Evolutionary conservation across 2,329 filamentous ascomycete genomes (phyloP).

Genomic region (Fusarium caatingaense): DNA sequence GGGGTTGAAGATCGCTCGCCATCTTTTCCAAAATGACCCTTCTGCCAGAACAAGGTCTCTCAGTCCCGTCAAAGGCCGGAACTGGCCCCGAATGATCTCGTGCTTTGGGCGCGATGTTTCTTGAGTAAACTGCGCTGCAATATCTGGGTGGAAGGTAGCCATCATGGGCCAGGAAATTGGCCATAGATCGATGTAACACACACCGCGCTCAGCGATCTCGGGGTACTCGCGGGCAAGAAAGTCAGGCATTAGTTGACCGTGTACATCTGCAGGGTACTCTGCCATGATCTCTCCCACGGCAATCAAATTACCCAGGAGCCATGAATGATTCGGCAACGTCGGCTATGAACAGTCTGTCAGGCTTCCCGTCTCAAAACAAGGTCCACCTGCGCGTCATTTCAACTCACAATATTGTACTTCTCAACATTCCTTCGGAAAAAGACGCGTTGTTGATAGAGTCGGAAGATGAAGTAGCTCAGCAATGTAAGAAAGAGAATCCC

Average conservation of each 20-base stretch:
- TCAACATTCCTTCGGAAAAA: not conserved
- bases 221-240: not conserved
- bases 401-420: not conserved
- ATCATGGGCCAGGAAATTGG: conserved; percentile 3
- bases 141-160: not conserved
- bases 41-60: conserved; percentile 5
- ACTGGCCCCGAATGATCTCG: not conserved
- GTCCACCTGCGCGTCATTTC: not conserved
- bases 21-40: conserved; percentile 4
- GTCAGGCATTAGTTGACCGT: conserved; percentile 5
- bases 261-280: not conserved
- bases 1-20: conserved; percentile 3
- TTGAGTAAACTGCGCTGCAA: not conserved
- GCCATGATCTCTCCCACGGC: not conserved
- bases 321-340: not conserved
- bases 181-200: conserved; percentile 4
- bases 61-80: not conserved
- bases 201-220: not conserved
- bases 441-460: not conserved
- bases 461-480: not conserved
- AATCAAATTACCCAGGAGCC: conserved; percentile 1
- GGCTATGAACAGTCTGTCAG: not conserved
- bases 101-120: not conserved
- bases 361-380: not conserved
- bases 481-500: not conserved